Base-by-base conservation (phyloP, 208 protist genomes). In the Leishmania gerbilli region DNA sequence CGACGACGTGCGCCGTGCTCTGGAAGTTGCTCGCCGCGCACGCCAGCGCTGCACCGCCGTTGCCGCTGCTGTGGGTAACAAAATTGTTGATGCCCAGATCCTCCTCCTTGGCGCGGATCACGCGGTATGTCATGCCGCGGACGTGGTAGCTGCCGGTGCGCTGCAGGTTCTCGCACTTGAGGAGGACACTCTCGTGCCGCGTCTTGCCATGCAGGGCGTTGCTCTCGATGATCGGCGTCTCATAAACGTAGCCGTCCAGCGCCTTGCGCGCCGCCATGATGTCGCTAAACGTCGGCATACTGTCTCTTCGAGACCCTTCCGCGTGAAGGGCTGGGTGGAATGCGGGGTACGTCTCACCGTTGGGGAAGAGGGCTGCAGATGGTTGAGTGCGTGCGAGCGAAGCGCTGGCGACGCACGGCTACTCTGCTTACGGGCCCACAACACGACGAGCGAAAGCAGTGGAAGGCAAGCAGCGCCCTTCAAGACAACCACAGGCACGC, bases 21-120 rank as follows among this genome's bases (percentile, higher is more conserved):
- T 94, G 90, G 74, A 98, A 95, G 68, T 86, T 83, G 67, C 76
- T 90, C 53, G 96, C 94, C 34, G 95, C 91, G 55, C 96, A 89
- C n/a, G 96, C 88, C 53, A 99, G 89, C 67, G 97, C 97, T 77
- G 98, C 89, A 24, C 95, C 95, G 55, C 97, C 92, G 87, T 99
- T 99, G 64, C 96, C 97, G 53, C 94, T 96, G 69, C 90, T 96
- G 85, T 95, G 94, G 11, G 95, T 94, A 55, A 98, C 84, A 64
- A 99, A 96, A 79, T 90, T 87, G 71, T 93, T 91, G 76, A 92
- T 84, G 24, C 78, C 85, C 11, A 96, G 71, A 62, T 94, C 92
- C n/a, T 67, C 68, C 74, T 93, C 90, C 82, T 93, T 96, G 19
- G 85, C 87, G 11, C 86, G 84, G n/a, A 96, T 94, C 4, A 96